Evolutionary conservation across 176 grass and related monocot genomes (phyloP).

Genomic region (Chloris gayana): DNA sequence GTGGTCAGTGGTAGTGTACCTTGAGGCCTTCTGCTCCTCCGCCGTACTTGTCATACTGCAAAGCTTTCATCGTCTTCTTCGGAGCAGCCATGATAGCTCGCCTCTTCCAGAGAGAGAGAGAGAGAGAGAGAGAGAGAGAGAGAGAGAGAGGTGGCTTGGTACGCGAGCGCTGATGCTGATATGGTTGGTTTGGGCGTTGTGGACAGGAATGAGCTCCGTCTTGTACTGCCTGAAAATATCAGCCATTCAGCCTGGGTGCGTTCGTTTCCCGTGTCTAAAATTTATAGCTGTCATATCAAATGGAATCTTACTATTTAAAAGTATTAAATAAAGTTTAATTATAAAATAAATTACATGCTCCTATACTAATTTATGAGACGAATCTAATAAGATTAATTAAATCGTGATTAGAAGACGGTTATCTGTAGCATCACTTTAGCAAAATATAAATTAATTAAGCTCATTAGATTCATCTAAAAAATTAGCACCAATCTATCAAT

Average conservation of each 20-base stretch:
- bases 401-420: too few species aligned
- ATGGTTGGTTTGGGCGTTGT: slow-evolving; percentile 11
- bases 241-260: neutral
- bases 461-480: too few species aligned
- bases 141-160: neutral
- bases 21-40: slow-evolving; percentile 62
- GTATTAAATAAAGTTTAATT: too few species aligned
- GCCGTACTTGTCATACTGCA: slow-evolving; percentile 72
- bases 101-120: neutral
- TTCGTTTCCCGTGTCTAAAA: too few species aligned
- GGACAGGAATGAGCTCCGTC: neutral
- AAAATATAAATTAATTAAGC: too few species aligned
- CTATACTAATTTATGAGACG: too few species aligned
- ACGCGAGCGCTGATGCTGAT: slow-evolving; percentile 20
- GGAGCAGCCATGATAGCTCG: slow-evolving; percentile 47
- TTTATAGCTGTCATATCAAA: too few species aligned
- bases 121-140: neutral
- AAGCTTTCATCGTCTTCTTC: slow-evolving; percentile 64
- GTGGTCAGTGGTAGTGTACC: slow-evolving; percentile 30
- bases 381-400: too few species aligned
- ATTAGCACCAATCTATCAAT: too few species aligned
- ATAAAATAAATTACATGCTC: too few species aligned
- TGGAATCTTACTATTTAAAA: too few species aligned
- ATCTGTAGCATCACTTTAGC: too few species aligned
- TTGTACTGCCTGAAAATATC: neutral